These are phyloP conservation scores for Trametes polyzona DNA, from an alignment of 1,284 basidiomycete species.

Conservation along the genomic window DNA sequence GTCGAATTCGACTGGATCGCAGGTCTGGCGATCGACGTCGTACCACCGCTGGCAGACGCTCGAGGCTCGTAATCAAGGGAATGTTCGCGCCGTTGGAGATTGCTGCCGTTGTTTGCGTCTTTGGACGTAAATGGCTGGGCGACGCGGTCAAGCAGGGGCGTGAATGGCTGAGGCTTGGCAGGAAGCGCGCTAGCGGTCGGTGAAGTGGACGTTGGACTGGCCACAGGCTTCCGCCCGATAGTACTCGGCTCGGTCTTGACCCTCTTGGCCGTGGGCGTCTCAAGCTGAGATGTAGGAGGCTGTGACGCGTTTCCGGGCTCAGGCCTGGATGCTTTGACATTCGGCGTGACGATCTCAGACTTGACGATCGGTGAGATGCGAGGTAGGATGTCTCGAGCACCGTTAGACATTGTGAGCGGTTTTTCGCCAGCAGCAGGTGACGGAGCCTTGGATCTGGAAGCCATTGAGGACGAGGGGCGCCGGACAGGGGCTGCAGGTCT, in stretches of 20 bases:
- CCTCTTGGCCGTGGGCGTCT: conserved; percentile 3
- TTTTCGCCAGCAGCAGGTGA: neutral
- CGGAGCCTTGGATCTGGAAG: neutral
- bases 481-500: neutral
- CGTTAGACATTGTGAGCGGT: neutral
- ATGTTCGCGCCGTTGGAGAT: conserved; percentile 7
- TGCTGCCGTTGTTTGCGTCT: neutral
- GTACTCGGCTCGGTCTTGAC: conserved; percentile 8
- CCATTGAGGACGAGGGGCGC: neutral
- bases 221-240: neutral
- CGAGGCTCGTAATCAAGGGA: conserved; percentile 16
- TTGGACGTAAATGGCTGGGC: neutral
- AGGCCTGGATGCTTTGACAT: neutral
- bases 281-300: neutral
- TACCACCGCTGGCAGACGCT: neutral
- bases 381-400: neutral
- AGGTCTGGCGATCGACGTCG: no score
- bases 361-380: neutral
- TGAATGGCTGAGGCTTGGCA: neutral
- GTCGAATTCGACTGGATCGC: no score
- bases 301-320: neutral
- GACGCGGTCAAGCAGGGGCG: neutral
- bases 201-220: neutral
- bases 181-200: neutral
- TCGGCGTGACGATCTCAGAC: neutral